phyloP scores from a whole-genome alignment of 495 filamentous ascomycete species.

The Alectoria sarmentosa region DNA sequence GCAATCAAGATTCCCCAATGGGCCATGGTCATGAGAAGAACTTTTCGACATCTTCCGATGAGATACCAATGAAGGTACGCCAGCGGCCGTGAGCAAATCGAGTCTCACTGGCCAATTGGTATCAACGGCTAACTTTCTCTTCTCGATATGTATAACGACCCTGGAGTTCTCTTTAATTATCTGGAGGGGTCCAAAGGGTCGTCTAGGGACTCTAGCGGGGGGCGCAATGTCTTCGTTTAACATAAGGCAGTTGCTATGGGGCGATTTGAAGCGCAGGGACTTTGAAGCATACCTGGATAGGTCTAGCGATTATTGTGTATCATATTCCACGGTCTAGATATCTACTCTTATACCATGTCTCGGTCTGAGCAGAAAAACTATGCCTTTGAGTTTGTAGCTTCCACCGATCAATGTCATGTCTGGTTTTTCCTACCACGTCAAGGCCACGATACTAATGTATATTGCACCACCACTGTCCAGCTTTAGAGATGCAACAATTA shows the following conservation, averaged over 20 bases:
- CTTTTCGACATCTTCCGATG: slow-evolving; percentile 20
- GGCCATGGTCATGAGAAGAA: slow-evolving; percentile 23
- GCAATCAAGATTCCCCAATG: slow-evolving; percentile 22
- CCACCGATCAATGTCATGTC: background rate
- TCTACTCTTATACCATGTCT: background rate
- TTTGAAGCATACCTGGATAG: background rate
- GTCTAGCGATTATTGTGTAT: background rate
- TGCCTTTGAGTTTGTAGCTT: background rate
- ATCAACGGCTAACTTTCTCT: background rate
- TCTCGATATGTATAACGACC: background rate
- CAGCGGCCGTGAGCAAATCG: background rate
- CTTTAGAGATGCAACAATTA: no score
- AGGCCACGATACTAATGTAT: no score
- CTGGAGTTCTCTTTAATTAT: background rate
- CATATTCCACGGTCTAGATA: background rate
- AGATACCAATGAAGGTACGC: slow-evolving; percentile 8
- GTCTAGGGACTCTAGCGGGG: background rate
- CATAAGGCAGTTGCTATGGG: background rate
- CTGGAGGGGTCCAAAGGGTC: background rate
- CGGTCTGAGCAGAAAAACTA: background rate
- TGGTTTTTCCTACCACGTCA: background rate
- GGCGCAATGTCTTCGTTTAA: background rate
- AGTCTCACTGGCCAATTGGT: background rate
- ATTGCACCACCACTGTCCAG: no score
- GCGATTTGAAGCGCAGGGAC: background rate